Base-by-base conservation (phyloP, 2,329 filamentous ascomycete species). In the Talaromyces albobiverticillius region DNA sequence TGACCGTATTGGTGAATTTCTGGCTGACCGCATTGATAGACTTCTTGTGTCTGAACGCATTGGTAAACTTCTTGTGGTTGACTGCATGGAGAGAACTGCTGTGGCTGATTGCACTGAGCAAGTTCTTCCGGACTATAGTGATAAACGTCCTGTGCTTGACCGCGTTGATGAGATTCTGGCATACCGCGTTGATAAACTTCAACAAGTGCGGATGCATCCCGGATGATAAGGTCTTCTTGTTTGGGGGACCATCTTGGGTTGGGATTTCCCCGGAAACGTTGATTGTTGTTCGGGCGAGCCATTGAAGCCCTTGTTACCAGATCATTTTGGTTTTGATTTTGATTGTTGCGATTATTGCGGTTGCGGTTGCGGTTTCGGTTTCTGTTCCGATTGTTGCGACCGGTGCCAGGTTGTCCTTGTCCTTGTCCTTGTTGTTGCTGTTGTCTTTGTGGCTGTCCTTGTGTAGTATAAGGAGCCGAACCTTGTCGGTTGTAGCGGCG, bases 321-420 rank as follows among this genome's bases (percentile, higher is more conserved):
- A 22, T 32, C 29, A 7, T 18, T 50, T 26, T 25, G n/a, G 25
- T 41, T 32, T 18, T n/a, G n/a, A n/a, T n/a, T n/a, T n/a, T n/a
- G n/a, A n/a, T n/a, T n/a, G n/a, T n/a, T n/a, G n/a, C n/a, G n/a
- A n/a, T n/a, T n/a, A n/a, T n/a, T n/a, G n/a, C 22, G 32, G 18
- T 29, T 51, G 20, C 26, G 38, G 18, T 31, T 36, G n/a, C 41
- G 23, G 25, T 46, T 55, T 23, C 52, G 46, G 31, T 41, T 46
- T 8, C 45, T 34, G 40, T 48, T 43, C 23, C 53, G 40, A 20
- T 45, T 46, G 25, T 34, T 16, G 29, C 29, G 49, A 29, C 49
- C 18, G 16, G 34, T 46, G 14, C 53, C 25, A 26, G 34, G 34
- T 8, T 38, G 14, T 38, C 32, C 23, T 18, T 51, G 40, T 20